A percentile compares a stretch with the other conserved stretches of the same genome.
phyloP scores from a whole-genome alignment of 768 basidiomycete genomes.

The Agaricus subrufescens region DNA sequence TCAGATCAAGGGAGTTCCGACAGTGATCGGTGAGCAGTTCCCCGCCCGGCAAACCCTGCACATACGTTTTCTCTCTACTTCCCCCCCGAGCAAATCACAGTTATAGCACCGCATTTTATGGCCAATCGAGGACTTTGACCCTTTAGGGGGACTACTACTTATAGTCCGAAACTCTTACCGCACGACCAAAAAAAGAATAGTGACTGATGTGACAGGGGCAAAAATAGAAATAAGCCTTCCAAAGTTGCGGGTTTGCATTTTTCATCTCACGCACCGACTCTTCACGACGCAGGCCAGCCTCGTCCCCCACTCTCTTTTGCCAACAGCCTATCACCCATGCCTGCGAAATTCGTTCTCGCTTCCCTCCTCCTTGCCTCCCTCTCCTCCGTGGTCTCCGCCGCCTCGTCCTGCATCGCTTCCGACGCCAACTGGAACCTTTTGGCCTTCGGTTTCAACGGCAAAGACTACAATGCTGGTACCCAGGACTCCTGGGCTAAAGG shows the following conservation, averaged over 20 bases:
- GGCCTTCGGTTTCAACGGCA: slow-evolving; percentile 77
- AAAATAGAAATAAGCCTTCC: neutral
- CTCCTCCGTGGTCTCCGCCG: slow-evolving; percentile 15
- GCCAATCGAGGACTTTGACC: too few relatives aligned
- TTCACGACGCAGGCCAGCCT: slow-evolving; percentile 1
- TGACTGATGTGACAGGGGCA: neutral
- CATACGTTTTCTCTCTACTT: too few relatives aligned
- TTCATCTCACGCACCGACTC: neutral
- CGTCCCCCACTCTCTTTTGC: slow-evolving; percentile 7
- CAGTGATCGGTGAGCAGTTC: too few relatives aligned
- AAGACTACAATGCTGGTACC: slow-evolving; percentile 79
- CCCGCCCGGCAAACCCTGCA: too few relatives aligned
- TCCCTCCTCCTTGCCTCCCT: slow-evolving; percentile 12
- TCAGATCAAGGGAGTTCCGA: too few relatives aligned
- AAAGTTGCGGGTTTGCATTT: neutral
- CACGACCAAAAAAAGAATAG: too few relatives aligned
- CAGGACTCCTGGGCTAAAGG: slow-evolving; percentile 62
- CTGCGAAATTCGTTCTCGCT: slow-evolving; percentile 16
- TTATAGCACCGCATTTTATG: too few relatives aligned
- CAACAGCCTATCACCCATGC: slow-evolving; percentile 8
- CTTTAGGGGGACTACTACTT: too few relatives aligned
- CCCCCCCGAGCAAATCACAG: too few relatives aligned
- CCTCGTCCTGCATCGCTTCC: slow-evolving; percentile 68
- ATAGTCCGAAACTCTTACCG: too few relatives aligned
- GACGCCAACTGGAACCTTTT: slow-evolving; percentile 80